A percentile compares a stretch with the other conserved stretches of the same genome.
These are phyloP conservation scores for Glonium stellatum DNA, from an alignment of 495 filamentous ascomycete species.

Conservation along the genomic window DNA sequence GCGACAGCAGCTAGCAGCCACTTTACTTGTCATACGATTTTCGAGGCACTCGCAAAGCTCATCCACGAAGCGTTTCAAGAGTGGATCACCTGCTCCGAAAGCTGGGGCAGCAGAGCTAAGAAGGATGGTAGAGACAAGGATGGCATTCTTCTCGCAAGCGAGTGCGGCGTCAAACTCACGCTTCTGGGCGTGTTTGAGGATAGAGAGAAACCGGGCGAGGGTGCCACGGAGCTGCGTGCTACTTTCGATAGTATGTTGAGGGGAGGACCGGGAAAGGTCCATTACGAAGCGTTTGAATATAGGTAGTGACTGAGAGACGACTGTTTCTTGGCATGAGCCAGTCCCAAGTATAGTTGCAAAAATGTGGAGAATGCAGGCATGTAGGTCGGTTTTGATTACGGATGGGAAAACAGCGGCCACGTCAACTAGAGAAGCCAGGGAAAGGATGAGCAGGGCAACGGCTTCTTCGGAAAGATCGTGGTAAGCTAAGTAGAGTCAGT, in stretches of 20 bases:
- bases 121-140: conserved; percentile 80
- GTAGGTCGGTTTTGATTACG: conserved; percentile 92
- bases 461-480: conserved; percentile 75
- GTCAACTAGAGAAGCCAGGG: conserved; percentile 83
- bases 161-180: conserved; percentile 74
- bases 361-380: conserved; percentile 94
- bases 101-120: conserved; percentile 70
- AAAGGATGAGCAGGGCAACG: conserved; percentile 65
- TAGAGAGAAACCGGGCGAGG: conserved; percentile 68
- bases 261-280: conserved; percentile 51
- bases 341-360: conserved; percentile 90
- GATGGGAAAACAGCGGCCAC: conserved; percentile 91
- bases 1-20: conserved; percentile 79
- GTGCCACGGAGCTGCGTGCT: conserved; percentile 60
- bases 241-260: conserved; percentile 32
- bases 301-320: conserved; percentile 84
- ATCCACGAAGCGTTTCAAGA: conserved; percentile 60
- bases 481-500: conserved; percentile 43
- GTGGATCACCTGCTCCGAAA: conserved; percentile 63
- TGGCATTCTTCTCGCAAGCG: conserved; percentile 84
- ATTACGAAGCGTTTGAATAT: conserved; percentile 87
- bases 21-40: conserved; percentile 72
- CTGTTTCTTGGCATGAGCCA: conserved; percentile 72
- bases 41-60: conserved; percentile 80
- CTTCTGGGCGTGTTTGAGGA: conserved; percentile 75